These are phyloP conservation scores for Vaccinium darrowii DNA, from an alignment of 148 eudicot genomes.

Conservation along the genomic window DNA sequence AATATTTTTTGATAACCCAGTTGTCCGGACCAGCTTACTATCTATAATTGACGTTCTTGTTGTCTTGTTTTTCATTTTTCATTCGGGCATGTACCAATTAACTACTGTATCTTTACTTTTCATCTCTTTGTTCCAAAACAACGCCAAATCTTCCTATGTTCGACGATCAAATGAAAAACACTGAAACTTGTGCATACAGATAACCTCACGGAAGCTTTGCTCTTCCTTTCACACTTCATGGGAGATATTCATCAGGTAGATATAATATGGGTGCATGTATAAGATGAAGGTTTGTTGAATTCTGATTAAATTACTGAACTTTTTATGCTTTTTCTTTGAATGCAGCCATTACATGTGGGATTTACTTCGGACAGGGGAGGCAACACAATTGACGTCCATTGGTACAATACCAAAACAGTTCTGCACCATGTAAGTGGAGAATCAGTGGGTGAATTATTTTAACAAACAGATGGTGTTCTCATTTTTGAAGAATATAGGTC, in stretches of 20 bases:
- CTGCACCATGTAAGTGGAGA: constrained; percentile 75
- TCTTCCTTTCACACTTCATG: constrained; percentile 71
- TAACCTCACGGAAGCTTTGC: constrained; percentile 78
- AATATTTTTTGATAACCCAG: too few relatives aligned
- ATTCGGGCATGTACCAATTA: not conserved
- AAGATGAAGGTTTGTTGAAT: not conserved
- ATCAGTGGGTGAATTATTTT: not conserved
- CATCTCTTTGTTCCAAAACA: not conserved
- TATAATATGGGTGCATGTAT: not conserved
- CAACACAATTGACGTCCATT: constrained; percentile 71
- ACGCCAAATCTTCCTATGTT: not conserved
- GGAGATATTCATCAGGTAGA: constrained; percentile 88
- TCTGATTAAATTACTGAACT: not conserved
- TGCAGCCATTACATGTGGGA: constrained; percentile 57
- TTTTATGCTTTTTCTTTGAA: not conserved
- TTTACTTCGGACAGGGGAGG: constrained; percentile 63
- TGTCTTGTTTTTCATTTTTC: not conserved
- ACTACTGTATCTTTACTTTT: not conserved
- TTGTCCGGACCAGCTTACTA: too few relatives aligned
- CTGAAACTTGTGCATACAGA: constrained; percentile 31
- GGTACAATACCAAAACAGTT: constrained; percentile 67
- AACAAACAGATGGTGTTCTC: not conserved
- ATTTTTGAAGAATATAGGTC: constrained; percentile 35
- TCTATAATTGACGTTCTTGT: too few relatives aligned
- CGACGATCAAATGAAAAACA: not conserved